phyloP scores from a whole-genome alignment of 1,139 yeast species.

The Protomyces pachydermus region DNA sequence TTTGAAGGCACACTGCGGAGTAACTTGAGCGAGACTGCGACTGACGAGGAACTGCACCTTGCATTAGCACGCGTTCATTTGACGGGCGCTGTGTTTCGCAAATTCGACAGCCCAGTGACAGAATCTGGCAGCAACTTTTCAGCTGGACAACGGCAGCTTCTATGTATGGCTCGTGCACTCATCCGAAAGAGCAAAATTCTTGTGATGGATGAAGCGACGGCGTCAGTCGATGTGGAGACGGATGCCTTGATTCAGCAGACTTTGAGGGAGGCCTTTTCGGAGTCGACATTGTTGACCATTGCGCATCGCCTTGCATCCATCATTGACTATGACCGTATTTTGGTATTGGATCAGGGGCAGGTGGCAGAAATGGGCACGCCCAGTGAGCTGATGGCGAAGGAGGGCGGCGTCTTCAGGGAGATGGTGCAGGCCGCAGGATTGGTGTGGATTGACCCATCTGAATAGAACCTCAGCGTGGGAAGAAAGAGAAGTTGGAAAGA shows the following conservation, averaged over 20 bases:
- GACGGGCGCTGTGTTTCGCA: conserved; percentile 64
- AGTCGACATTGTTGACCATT: conserved; percentile 83
- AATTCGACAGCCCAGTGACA: conserved; percentile 60
- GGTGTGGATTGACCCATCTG: too few species aligned
- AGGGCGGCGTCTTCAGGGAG: conserved; percentile 64
- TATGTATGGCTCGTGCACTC: conserved; percentile 87
- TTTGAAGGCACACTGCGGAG: conserved; percentile 78
- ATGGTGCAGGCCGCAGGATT: conserved; percentile 45
- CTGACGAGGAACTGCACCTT: conserved; percentile 69
- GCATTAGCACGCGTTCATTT: conserved; percentile 83
- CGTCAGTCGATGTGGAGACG: conserved; percentile 88
- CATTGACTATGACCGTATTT: conserved; percentile 85
- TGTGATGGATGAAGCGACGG: conserved; percentile 91
- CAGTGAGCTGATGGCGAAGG: conserved; percentile 60
- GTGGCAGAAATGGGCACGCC: conserved; percentile 91
- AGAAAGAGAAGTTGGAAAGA: too few species aligned
- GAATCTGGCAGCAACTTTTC: conserved; percentile 92
- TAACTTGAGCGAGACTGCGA: conserved; percentile 72
- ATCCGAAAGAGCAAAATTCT: conserved; percentile 80
- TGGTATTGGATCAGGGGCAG: conserved; percentile 91
- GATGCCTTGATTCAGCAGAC: conserved; percentile 88
- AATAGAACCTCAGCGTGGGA: too few species aligned
- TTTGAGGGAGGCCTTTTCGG: conserved; percentile 75
- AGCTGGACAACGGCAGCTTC: conserved; percentile 92
- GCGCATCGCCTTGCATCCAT: conserved; percentile 94